These are phyloP conservation scores for Chlorella sp. DNA, from an alignment of 139 green algal species.

Conservation along the genomic window DNA sequence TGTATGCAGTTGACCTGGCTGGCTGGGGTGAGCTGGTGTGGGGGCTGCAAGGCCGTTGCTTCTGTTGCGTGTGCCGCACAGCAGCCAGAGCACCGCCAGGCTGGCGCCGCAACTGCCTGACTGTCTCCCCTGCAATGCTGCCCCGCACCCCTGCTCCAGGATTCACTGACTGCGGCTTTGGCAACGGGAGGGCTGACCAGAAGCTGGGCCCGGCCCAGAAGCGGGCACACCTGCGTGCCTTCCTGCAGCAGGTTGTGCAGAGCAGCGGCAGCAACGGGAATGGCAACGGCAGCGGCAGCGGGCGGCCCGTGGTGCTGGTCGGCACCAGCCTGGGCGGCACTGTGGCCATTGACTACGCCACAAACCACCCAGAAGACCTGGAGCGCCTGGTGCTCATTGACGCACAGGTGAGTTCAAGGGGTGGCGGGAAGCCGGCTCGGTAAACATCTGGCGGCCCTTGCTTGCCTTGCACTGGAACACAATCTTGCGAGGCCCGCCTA, in stretches of 20 bases:
- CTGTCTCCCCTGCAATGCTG: too few species aligned
- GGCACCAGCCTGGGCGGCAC: conserved; percentile 91
- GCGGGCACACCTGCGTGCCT: conserved; percentile 80
- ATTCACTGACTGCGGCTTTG: conserved; percentile 57
- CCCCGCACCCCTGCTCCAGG: neutral
- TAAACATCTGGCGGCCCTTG: neutral
- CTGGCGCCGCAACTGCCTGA: too few species aligned
- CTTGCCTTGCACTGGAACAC: too few species aligned
- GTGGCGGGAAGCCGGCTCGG: neutral
- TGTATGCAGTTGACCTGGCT: conserved; percentile 87
- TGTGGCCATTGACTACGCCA: conserved; percentile 92
- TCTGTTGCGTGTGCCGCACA: too few species aligned
- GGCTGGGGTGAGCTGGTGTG: conserved; percentile 41
- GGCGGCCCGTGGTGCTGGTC: conserved; percentile 60
- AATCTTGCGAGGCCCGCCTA: too few species aligned
- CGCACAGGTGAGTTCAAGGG: conserved; percentile 59
- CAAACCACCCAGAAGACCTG: conserved; percentile 81
- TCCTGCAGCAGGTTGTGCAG: conserved; percentile 70
- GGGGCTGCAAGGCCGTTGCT: too few species aligned
- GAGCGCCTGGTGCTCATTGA: conserved; percentile 82
- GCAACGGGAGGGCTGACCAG: neutral
- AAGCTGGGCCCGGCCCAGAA: conserved; percentile 72
- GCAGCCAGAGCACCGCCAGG: too few species aligned
- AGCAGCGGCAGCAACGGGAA: neutral
- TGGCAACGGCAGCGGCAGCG: neutral